Evolutionary conservation across 2,329 filamentous ascomycete species (phyloP), one percentile per base, ranked within the genome.

Genomic region (Fusarium hainanense): DNA sequence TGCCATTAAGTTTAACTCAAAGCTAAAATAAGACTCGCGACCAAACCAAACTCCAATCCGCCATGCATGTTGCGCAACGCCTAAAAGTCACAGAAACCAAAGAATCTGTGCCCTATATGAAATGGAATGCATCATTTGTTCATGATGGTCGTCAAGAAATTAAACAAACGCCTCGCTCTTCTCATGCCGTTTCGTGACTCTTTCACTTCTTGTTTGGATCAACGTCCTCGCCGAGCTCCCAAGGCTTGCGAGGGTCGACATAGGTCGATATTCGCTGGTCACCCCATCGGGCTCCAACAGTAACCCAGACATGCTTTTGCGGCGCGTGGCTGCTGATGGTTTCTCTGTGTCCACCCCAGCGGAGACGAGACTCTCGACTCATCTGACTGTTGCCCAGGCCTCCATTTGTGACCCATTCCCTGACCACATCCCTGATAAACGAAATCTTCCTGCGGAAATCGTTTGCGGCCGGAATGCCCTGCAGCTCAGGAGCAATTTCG

Each of bases 381-480:
- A 90, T 89, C 66, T 86, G 83, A 70, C 87, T 88, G 76, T 89
- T 89, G 54, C 92, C 92, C 32, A 94, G 79, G 3, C 92, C 92
- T 5, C 88, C 89, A 72, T 91, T 90, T 58, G 77, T 74, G 14
- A 89, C 87, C 92, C 92, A 95, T 77, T 93, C 90, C 68, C 85
- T 86, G 13, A 93, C 85, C 18, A 93, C 85, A 54, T 85, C 81
- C 70, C 86, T 85, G 73, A 94, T 88, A 76, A 94, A 94, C 63
- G 89, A 86, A 60, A 95, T 86, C 82, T 95, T 95, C 72, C 84
- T 85, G 34, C 90, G 88, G 76, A 95, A 88, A 69, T 90, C 87
- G 77, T 95, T 95, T 42, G 90, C 90, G 21, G 87, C 85, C 0
- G 92, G 90, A 58, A 93, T 88, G 58, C 85, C 84, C 77, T 90